Evolutionary conservation across 2,329 filamentous ascomycete species (phyloP), one percentile per base, ranked within the genome.

Genomic region (Cordyceps javanica): DNA sequence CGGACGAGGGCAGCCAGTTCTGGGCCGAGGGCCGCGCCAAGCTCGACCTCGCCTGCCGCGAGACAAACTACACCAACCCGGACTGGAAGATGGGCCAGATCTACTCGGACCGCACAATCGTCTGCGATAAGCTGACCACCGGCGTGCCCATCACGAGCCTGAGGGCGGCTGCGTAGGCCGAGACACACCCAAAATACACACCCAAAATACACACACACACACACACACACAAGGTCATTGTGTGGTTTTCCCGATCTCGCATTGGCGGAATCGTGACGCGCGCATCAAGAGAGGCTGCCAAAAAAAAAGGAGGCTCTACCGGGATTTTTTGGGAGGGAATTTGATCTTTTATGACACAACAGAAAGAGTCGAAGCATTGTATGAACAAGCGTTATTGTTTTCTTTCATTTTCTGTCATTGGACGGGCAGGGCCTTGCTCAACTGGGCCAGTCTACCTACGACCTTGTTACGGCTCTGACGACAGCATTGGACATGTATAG

Each of bases 1-100:
- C 63, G 45, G 74, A 77, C 45, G 74, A 78, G 59, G 66, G 66
- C 32, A 66, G 63, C 41, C 60, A 61, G 39, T 72, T 69, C 62
- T 64, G 60, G 45, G 69, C 68, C 41, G 52, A 63, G 41, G 69
- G 68, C 38, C 59, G 59, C 21, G 61, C 62, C 46, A 59, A 61
- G 13, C 63, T 71, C 26, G 56, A 68, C n/a, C 64, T 72, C 19
- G 36, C 59, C 7, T 72, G 70, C 66, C 28, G 60, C 14, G 67
- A 70, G 26, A 58, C 53, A 25, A 62, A 9, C 1, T 68, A 59
- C 60, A 8, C 68, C 59, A 73, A 70, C 62, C 57, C 62, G 2
- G 56, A 69, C 59, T 73, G 72, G 72, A 60, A 63, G 51, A 7
- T 55, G 7, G 69, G 68, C 32, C 49, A 71, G 62, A 62, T 65